Evolutionary conservation across 352 stramenopile species (phyloP), one percentile per base, ranked within the genome.

Genomic region (Pseudoperonospora humuli): DNA sequence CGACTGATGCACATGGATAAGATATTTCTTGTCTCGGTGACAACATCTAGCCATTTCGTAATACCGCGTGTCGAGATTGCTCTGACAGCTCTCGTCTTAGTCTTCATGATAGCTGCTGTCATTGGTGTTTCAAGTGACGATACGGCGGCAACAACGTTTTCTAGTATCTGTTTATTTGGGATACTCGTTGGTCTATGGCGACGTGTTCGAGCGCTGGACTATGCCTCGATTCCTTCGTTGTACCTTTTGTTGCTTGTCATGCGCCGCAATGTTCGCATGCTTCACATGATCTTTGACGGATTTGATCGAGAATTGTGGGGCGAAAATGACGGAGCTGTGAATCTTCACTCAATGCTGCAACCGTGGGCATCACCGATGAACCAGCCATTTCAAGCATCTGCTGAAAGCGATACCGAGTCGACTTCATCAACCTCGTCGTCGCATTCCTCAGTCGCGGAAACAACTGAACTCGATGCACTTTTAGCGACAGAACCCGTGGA

Each of bases 271-370:
- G 63, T 66, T 25, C 54, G 64, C 7, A 59, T 46, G 7, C 48
- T 88, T 1, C 57, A 68, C 13, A 41, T 59, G 42, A 67, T 86
- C 35, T 84, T 84, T 51, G 64, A 85, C 20, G 68, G 66, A 10
- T 83, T 84, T 44, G 63, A 86, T 19, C 42, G 45, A 1, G 56
- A 67, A 10, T 20, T 73, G 11, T 88, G 77, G 77, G 35, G 65
- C 19, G 67, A 76, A 35, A 87, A 87, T 38, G 75, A 89, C 26
- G 75, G 78, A 8, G 64, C 57, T 1, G 78, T 90, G 8, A 89
- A 86, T 32, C 58, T 85, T 7, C 55, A 73, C 42, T 82, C 74
- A 21, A 86, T 81, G 65, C 13, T 62, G 20, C 36, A 54, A 73
- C 48, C 66, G 20, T 51, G 66, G 66, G 25, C 39, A 17, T 18